A percentile compares a stretch with the other conserved stretches of the same genome.
phyloP scores from a whole-genome alignment of 495 filamentous ascomycete genomes.

The Podospora tetraspora region DNA sequence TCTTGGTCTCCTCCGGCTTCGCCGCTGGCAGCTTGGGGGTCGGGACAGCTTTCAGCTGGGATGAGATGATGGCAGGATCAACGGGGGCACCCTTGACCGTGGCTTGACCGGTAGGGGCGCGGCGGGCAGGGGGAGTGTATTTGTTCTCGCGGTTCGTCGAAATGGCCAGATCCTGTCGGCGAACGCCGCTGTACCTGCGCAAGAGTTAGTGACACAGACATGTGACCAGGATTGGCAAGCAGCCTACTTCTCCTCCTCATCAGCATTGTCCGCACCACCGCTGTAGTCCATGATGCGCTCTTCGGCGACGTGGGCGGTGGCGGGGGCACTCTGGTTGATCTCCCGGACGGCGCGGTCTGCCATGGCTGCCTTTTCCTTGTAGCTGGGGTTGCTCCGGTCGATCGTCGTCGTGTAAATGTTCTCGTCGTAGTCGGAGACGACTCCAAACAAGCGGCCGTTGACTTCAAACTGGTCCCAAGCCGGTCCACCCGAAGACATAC shows the following conservation, averaged over 20 bases:
- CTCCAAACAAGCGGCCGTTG: constrained; percentile 81
- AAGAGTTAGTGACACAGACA: constrained; percentile 22
- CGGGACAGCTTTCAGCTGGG: constrained; percentile 53
- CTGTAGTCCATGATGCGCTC: constrained; percentile 68
- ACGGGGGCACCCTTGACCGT: constrained; percentile 69
- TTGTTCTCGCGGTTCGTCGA: constrained; percentile 59
- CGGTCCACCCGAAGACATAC: constrained; percentile 54
- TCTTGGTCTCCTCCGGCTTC: constrained; percentile 42
- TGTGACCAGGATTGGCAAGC: neutral
- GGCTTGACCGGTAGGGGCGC: constrained; percentile 67
- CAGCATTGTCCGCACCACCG: constrained; percentile 52
- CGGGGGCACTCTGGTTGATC: constrained; percentile 66
- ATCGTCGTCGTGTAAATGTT: constrained; percentile 90
- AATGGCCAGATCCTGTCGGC: constrained; percentile 66
- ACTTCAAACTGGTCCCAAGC: constrained; percentile 97
- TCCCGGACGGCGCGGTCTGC: constrained; percentile 84
- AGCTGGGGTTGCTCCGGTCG: constrained; percentile 73
- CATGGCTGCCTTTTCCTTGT: constrained; percentile 66
- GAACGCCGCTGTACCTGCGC: constrained; percentile 83
- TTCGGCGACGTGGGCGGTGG: constrained; percentile 79
- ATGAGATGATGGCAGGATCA: constrained; percentile 78
- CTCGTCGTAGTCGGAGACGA: constrained; percentile 85
- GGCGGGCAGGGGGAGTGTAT: constrained; percentile 83
- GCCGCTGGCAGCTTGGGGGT: constrained; percentile 39
- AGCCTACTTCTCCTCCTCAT: constrained; percentile 84